Base-by-base conservation (phyloP, 129 eudicot species). In the Erigeron canadensis region DNA sequence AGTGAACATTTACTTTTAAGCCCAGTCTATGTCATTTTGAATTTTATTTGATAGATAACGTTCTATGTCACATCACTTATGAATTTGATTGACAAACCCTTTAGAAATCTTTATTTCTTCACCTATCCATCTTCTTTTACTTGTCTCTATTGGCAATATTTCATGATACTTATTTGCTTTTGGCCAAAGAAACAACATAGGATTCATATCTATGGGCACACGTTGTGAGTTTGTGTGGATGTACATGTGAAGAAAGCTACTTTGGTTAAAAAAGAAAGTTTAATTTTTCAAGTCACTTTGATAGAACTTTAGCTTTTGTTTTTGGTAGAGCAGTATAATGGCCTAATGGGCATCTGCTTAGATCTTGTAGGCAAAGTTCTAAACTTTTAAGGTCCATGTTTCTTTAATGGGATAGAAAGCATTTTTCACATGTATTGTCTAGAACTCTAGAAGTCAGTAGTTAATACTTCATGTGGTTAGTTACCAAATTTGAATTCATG, bases 261-360 rank as follows among this genome's bases (percentile, higher is more conserved):
- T 73, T 73, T 62, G 70, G 61, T 46, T 62, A 6, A 41, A 59
- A 59, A 47, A 73, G 19, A 51, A n/a, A 50, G 42, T 0, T 10
- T 66, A 4, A 11, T 43, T 37, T 50, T 65, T 39, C 65, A 65
- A 65, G 57, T 51, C 16, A 41, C 79, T 57, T 75, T 75, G 53
- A 47, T 58, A 8, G 40, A 47, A 70, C 63, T 77, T 77, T 69
- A 61, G 81, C 65, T 76, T 68, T 76, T 68, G 65, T 50, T 50
- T 59, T 16, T 45, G 43, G 59, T 65, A 65, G 72, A 64, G 66
- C 72, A 43, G n/a, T 38, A 59, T 44, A 46, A 44, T 67, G 43
- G 60, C 41, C 37, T 44, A 46, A 44, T 67, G 43, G 60, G 51
- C 37, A 45, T 58, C 43, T 69, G 71, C 51, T 61, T 69, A 10